Percentiles rank a stretch among this genome's conserved stretches.
Conservation (phyloP, 2,329 filamentous ascomycete species). For the Lachnellula arida region DNA sequence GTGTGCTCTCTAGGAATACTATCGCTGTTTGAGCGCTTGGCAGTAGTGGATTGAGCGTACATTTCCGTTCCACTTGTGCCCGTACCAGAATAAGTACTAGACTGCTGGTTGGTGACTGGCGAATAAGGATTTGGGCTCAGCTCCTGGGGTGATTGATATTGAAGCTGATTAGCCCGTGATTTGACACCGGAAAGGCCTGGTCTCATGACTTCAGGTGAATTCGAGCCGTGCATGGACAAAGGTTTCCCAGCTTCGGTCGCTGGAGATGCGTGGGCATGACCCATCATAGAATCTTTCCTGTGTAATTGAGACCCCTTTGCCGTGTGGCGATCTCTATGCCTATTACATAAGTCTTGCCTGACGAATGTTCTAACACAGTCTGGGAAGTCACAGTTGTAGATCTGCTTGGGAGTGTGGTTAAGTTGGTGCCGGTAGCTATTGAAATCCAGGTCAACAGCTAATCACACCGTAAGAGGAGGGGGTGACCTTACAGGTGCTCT, state of each 20-base stretch:
- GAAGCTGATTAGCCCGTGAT: constrained; percentile 24
- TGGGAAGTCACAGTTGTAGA: constrained; percentile 88
- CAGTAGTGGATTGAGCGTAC: constrained; percentile 18
- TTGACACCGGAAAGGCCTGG: constrained; percentile 23
- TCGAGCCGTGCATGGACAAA: constrained; percentile 22
- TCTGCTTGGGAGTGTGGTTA: constrained; percentile 93
- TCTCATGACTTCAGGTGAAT: constrained; percentile 30
- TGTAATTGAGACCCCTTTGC: constrained; percentile 73
- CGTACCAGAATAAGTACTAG: constrained; percentile 26
- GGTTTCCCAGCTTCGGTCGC: constrained; percentile 20
- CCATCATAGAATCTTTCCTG: constrained; percentile 63
- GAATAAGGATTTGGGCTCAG: constrained; percentile 27
- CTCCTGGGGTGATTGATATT: constrained; percentile 31
- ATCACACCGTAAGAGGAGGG: not conserved
- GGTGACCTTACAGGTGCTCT: constrained; percentile 73
- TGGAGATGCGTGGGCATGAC: constrained; percentile 41
- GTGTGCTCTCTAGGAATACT: constrained; percentile 23
- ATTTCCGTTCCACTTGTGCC: constrained; percentile 23
- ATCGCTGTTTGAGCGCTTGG: constrained; percentile 31
- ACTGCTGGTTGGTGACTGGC: constrained; percentile 25
- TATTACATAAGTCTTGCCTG: constrained; percentile 84
- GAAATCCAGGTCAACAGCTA: constrained; percentile 9
- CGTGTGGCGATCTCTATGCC: constrained; percentile 75
- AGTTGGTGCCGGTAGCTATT: constrained; percentile 79
- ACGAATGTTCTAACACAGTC: constrained; percentile 90